Evolutionary conservation across 352 stramenopile genomes (phyloP), one percentile per base, ranked within the genome.

Genomic region (Globisporangium splendens): DNA sequence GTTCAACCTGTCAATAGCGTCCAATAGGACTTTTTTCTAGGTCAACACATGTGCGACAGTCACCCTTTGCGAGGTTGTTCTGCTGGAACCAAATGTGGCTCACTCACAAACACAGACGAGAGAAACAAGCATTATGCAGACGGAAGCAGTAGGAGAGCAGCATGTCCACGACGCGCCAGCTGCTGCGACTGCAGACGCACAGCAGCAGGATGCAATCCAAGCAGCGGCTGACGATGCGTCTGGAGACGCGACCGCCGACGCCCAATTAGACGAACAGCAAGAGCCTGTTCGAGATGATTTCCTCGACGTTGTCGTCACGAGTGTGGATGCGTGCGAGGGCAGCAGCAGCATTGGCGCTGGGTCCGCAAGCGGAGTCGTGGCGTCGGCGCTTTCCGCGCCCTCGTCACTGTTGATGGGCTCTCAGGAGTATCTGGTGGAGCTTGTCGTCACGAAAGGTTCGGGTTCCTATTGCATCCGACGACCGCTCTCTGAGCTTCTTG

Each of bases 271-370:
- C 4, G 54, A 61, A 5, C 24, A 59, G 15, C 42, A 52, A n/a
- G 63, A 81, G 4, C 47, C 56, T 42, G 51, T 20, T n/a, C 42
- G 21, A 14, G 68, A 79, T 31, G 66, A 61, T 2, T 76, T 76
- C 21, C 63, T 89, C 1, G 73, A 88, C 43, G 77, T 91, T 5
- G 77, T 89, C 1, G 75, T 91, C 33, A 89, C 79, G n/a, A 83
- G 73, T 38, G 77, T 86, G 4, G 78, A 89, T 22, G 54, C 64
- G 21, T 56, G 65, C 3, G 56, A 69, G 13, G 52, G 49, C 7
- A 8, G 39, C 39, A 38, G 11, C 53, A 35, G 1, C 20, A 57
- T 11, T 24, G 51, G 44, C 4, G 47, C 50, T 13, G 61, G 59
- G 42, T 65, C 63, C 0, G 51, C 70, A n/a, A 47, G 66, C 11